These are phyloP conservation scores for Hypoxylon subgilvum DNA, from an alignment of 495 filamentous ascomycete genomes.

Conservation along the genomic window DNA sequence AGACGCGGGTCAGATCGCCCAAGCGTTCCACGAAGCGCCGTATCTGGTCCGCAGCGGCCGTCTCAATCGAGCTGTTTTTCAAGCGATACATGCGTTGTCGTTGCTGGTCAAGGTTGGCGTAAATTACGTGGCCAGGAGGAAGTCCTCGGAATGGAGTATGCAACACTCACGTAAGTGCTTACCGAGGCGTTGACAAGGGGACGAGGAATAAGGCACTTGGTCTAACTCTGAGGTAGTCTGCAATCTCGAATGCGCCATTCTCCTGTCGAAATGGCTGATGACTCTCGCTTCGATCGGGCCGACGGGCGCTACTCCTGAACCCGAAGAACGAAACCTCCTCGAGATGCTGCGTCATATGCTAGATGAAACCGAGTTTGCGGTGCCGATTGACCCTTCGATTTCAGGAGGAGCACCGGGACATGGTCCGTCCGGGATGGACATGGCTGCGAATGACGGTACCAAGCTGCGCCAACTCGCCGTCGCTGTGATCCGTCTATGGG, in stretches of 20 bases:
- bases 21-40: conserved; percentile 63
- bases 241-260: conserved; percentile 72
- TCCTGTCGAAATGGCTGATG: conserved; percentile 62
- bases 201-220: background rate
- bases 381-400: conserved; percentile 58
- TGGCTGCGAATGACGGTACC: conserved; percentile 51
- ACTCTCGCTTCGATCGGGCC: conserved; percentile 53
- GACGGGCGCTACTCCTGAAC: conserved; percentile 50
- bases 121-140: conserved; percentile 71
- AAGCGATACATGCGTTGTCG: conserved; percentile 72
- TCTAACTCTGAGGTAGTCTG: conserved; percentile 53
- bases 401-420: conserved; percentile 46
- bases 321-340: conserved; percentile 69
- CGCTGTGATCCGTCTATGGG: conserved; percentile 70
- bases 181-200: background rate
- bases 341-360: conserved; percentile 74
- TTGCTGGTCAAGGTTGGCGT: conserved; percentile 72
- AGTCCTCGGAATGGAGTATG: conserved; percentile 73
- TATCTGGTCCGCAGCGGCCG: conserved; percentile 62
- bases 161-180: conserved; percentile 65
- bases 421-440: conserved; percentile 46
- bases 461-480: conserved; percentile 67
- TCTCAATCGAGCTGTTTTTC: conserved; percentile 65
- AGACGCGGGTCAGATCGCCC: conserved; percentile 65
- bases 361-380: conserved; percentile 76